A percentile compares a stretch with the other conserved stretches of the same genome.
phyloP scores from a whole-genome alignment of 306 rosid species.

The Fagus crenata region DNA sequence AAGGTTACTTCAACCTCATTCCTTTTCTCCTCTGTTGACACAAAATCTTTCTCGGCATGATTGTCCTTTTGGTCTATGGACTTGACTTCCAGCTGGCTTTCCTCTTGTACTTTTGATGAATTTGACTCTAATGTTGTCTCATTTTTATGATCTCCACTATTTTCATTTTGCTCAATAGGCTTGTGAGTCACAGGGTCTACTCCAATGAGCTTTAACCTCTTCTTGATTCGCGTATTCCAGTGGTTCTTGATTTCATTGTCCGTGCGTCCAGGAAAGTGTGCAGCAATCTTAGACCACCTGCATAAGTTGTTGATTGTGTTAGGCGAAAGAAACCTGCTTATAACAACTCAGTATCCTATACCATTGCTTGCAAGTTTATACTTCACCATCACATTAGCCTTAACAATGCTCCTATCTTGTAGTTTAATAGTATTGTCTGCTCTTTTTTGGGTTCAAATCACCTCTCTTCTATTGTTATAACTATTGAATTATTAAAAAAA shows the following conservation, averaged over 20 bases:
- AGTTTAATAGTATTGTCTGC: too few species aligned
- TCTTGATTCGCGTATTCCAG: slow-evolving; percentile 92
- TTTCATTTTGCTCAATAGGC: slow-evolving; percentile 38
- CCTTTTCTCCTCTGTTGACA: slow-evolving; percentile 24
- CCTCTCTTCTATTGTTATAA: too few species aligned
- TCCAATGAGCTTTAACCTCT: slow-evolving; percentile 73
- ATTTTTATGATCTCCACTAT: slow-evolving; percentile 20
- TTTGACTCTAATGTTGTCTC: slow-evolving; percentile 14
- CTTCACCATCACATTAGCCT: slow-evolving; percentile 3
- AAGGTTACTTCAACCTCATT: slow-evolving; percentile 31
- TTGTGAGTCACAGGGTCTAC: slow-evolving; percentile 61
- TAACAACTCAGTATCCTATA: background rate
- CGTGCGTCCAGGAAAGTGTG: slow-evolving; percentile 91
- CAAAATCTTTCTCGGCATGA: slow-evolving; percentile 19
- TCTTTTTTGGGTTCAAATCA: too few species aligned
- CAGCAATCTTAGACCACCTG: slow-evolving; percentile 98
- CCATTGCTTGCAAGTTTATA: background rate
- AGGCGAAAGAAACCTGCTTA: slow-evolving; percentile 4
- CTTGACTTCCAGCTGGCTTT: slow-evolving; percentile 25
- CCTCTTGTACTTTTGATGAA: slow-evolving; percentile 26
- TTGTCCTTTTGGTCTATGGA: slow-evolving; percentile 8
- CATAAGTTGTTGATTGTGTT: slow-evolving; percentile 19
- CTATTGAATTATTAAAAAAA: too few species aligned
- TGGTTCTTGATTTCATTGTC: slow-evolving; percentile 97
- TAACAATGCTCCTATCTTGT: background rate